phyloP scores from a whole-genome alignment of 164 flowering plant genomes.

The Warburgia ugandensis region DNA sequence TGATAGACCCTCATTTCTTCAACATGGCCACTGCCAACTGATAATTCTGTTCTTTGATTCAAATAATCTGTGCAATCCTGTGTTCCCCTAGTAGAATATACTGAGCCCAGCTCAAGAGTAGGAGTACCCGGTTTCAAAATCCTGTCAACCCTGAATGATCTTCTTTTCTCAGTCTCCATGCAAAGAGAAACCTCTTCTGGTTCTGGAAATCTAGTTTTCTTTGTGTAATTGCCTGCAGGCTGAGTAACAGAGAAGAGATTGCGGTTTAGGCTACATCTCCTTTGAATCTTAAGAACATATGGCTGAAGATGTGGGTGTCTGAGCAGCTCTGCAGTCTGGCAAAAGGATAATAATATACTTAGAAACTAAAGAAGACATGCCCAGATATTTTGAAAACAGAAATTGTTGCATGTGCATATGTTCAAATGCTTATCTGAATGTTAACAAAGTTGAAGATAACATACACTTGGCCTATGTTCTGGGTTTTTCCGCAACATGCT shows the following conservation, averaged over 20 bases:
- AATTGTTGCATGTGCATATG: too few species aligned
- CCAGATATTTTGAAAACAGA: too few species aligned
- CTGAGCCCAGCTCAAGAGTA: conserved; percentile 47
- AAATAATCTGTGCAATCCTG: conserved; percentile 26
- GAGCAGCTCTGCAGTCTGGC: conserved; percentile 89
- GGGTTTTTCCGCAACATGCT: conserved; percentile 98
- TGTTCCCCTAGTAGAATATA: conserved; percentile 33
- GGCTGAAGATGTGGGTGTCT: conserved; percentile 78
- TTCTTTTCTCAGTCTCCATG: conserved; percentile 32
- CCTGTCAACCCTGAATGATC: conserved; percentile 55
- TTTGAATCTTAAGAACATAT: conserved; percentile 58
- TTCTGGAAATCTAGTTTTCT: conserved; percentile 44
- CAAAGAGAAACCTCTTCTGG: conserved; percentile 27
- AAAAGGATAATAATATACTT: not conserved
- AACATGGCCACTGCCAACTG: conserved; percentile 29
- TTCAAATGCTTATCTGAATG: too few species aligned
- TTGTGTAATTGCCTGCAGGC: conserved; percentile 34
- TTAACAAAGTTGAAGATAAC: too few species aligned
- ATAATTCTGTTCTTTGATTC: conserved; percentile 32
- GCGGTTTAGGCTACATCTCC: conserved; percentile 47
- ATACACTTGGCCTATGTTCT: conserved; percentile 91
- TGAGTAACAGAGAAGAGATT: conserved; percentile 32
- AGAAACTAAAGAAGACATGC: not conserved
- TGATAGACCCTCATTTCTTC: conserved; percentile 34
- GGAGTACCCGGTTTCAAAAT: conserved; percentile 61